These are phyloP conservation scores for Didymella segeticola DNA, from an alignment of 2,329 filamentous ascomycete genomes.

Conservation along the genomic window DNA sequence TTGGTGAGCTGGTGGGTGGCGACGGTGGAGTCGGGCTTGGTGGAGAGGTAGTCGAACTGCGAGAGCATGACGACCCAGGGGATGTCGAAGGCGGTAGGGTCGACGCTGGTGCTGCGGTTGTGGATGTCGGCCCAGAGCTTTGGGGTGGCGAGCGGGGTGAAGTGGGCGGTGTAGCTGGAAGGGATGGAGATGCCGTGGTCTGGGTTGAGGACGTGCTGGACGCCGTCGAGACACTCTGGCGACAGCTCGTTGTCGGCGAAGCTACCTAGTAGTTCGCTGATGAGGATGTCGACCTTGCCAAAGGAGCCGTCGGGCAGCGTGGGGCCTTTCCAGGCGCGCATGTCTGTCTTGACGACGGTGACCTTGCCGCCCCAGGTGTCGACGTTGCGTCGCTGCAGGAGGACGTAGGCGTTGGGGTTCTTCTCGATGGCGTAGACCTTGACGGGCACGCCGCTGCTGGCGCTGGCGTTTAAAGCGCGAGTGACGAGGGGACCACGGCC, in stretches of 20 bases:
- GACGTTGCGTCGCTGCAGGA: conserved; percentile 85
- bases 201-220: conserved; percentile 85
- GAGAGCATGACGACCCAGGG: conserved; percentile 95
- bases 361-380: conserved; percentile 79
- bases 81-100: conserved; percentile 80
- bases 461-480: conserved; percentile 80
- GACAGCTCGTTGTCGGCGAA: conserved; percentile 98
- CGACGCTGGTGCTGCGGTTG: conserved; percentile 62
- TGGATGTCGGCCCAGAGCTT: conserved; percentile 83
- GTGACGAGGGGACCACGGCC: conserved; percentile 92
- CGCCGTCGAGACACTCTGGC: conserved; percentile 94
- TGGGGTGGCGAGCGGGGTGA: conserved; percentile 90
- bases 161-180: conserved; percentile 87
- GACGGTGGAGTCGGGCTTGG: conserved; percentile 44
- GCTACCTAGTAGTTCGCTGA: conserved; percentile 92
- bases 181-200: conserved; percentile 91
- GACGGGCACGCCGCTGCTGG: conserved; percentile 76
- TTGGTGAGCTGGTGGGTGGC: conserved; percentile 61
- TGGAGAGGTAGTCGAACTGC: conserved; percentile 84
- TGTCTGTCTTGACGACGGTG: conserved; percentile 92
- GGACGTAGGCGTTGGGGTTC: conserved; percentile 96
- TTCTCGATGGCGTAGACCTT: conserved; percentile 95
- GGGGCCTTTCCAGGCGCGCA: conserved; percentile 94
- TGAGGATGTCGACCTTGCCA: conserved; percentile 84
- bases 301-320: conserved; percentile 59